These are phyloP conservation scores for Letharia columbiana DNA, from an alignment of 495 filamentous ascomycete species.

Conservation along the genomic window DNA sequence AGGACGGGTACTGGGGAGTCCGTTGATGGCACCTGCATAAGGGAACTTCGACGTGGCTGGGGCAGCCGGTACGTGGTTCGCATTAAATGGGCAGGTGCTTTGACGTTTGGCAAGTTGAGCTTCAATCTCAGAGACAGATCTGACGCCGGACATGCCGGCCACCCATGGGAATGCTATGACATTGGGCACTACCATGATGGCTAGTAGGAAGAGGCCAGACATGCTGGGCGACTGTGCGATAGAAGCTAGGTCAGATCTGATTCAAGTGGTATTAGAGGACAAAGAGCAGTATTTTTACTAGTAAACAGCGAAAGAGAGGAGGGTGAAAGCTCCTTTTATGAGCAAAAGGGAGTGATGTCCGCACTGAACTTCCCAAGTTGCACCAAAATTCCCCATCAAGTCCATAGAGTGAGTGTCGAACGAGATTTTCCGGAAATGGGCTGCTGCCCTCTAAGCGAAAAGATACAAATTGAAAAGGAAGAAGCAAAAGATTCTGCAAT, in stretches of 20 bases:
- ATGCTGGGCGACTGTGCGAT: not conserved
- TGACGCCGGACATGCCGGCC: conserved; percentile 26
- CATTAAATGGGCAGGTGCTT: conserved; percentile 31
- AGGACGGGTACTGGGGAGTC: conserved; percentile 28
- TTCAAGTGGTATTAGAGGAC: not conserved
- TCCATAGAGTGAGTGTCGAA: not conserved
- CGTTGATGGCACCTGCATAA: conserved; percentile 32
- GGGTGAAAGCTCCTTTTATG: not conserved
- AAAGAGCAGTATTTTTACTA: not conserved
- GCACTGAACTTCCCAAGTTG: not conserved
- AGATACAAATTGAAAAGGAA: no score
- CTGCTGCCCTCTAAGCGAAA: not conserved
- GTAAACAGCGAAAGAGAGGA: not conserved
- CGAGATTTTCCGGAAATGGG: not conserved
- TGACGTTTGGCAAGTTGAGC: conserved; percentile 19
- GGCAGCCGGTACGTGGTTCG: conserved; percentile 28
- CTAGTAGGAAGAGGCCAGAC: not conserved
- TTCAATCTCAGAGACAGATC: conserved; percentile 22
- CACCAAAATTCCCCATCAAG: not conserved
- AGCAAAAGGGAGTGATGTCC: not conserved
- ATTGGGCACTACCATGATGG: not conserved
- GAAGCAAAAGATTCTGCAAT: not conserved
- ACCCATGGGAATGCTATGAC: conserved; percentile 30
- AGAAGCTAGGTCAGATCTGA: not conserved
- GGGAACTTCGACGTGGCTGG: conserved; percentile 28